Evolutionary conservation across 1,284 basidiomycete species (phyloP), one percentile per base, ranked within the genome.

Genomic region (Kwoniella shivajii): DNA sequence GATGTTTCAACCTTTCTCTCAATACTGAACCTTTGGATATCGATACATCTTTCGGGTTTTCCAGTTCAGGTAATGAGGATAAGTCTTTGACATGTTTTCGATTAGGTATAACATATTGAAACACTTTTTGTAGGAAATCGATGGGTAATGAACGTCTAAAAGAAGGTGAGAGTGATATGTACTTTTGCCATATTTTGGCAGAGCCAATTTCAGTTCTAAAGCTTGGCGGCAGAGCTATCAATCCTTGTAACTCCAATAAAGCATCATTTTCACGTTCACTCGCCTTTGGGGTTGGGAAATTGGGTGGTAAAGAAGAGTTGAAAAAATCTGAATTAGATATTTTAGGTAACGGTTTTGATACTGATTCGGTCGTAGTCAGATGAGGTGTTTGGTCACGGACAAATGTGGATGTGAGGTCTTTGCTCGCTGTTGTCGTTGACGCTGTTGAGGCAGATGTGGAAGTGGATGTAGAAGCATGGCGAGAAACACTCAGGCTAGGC

Each of bases 51-150:
- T 34, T 30, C 16, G 27, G 14, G 13, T 33, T 31, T 13, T 30
- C 13, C 31, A 24, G n/a, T 18, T 39, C 44, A 22, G 53, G 26
- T 38, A 46, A 18, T 10, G 51, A 26, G 18, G 42, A 37, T 11
- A 53, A 27, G 16, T 45, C 51, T 20, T 18, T 38, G 14, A 53
- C 43, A n/a, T 53, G 34, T 24, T 43, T 53, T 13, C 27, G 22
- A 39, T 57, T 57, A 18, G 56, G 56, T 16, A 57, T 34, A 31
- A 57, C 45, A 39, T 45, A 46, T 33, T 45, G 50, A 27, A 57
- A 57, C 20, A 57, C 38, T 18, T 49, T 53, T 24, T 57, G 56
- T n/a, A 57, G 26, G 26, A 47, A 47, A 18, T 20, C 22, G 46
- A 53, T 48, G 24, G 51, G 45, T n/a, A 57, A 41, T 14, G 56